Percentiles rank a stretch among this genome's conserved stretches.
Conservation (phyloP, 140 eudicot genomes). For the Anethum foeniculum region DNA sequence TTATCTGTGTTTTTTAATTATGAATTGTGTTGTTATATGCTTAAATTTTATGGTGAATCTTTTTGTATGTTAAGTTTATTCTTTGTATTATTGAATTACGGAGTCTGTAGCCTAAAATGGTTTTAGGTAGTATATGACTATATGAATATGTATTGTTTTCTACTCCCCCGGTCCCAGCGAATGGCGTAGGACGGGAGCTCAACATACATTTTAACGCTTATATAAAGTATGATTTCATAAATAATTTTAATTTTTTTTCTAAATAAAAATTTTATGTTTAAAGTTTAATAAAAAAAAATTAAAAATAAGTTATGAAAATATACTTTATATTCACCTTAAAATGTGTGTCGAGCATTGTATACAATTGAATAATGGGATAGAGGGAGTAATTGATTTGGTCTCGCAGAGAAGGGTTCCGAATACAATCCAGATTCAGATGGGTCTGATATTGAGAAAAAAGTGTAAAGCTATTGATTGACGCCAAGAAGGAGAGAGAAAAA, state of each 20-base stretch:
- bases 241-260: too few species aligned
- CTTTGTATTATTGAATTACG: background rate
- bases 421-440: conserved; percentile 40
- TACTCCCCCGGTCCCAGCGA: too few species aligned
- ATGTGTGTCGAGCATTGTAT: too few species aligned
- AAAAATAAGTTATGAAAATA: too few species aligned
- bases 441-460: conserved; percentile 40
- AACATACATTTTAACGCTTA: too few species aligned
- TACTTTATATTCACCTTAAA: too few species aligned
- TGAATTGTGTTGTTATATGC: conserved; percentile 9
- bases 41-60: background rate
- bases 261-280: too few species aligned
- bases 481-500: conserved; percentile 28
- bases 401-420: conserved; percentile 51
- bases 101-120: background rate
- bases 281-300: too few species aligned
- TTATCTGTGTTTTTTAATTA: background rate
- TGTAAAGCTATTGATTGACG: conserved; percentile 56
- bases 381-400: background rate
- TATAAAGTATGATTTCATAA: too few species aligned
- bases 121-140: background rate
- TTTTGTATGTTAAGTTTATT: background rate
- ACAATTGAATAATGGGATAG: too few species aligned
- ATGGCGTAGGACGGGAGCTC: too few species aligned
- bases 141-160: too few species aligned